Evolutionary conservation across 140 eudicot genomes (phyloP), one percentile per base, ranked within the genome.

Genomic region (Bidens hawaiensis): DNA sequence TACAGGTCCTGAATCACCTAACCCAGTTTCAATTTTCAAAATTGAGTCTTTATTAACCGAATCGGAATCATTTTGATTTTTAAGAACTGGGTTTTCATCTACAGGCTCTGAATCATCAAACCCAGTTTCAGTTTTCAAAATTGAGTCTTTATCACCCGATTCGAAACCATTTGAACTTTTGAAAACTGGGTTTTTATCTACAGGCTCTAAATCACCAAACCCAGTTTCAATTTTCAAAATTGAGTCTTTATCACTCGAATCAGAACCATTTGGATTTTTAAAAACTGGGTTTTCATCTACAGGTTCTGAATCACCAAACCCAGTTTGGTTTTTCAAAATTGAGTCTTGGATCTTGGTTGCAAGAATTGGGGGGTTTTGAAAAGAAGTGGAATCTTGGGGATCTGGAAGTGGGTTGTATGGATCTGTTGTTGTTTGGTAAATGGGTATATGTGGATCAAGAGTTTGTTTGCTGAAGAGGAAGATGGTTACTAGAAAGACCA

Each of bases 351-450:
- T n/a, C n/a, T n/a, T n/a, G n/a, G n/a, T n/a, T n/a, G n/a, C n/a
- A n/a, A n/a, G 45, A 38, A 38, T 38, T 12, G 15, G 41, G 14
- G 70, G 69, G 18, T 33, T 50, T 10, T 50, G 69, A 38, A n/a
- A 50, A 22, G 52, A 24, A 2, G 18, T 49, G 36, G 56, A 11
- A 14, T 40, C 26, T 45, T 41, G 21, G 19, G 57, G 73, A 68
- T 68, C 65, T 67, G 64, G 47, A 70, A 41, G 58, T 27, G 58
- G 72, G 72, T 55, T 55, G 67, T 33, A 33, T 15, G 64, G 64
- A 67, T 74, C 58, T 63, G 41, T 21, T 23, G 54, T 12, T 7
- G 60, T 49, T 17, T 46, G 17, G 79, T 74, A 74, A 31, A 74
- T 11, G 12, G 57, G 21, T 14, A 67, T 59, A 67, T 38, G 48